A percentile compares a stretch with the other conserved stretches of the same genome.
Evolutionary conservation across 2,329 filamentous ascomycete species (phyloP).

Genomic region (Ramichloridium luteum): DNA sequence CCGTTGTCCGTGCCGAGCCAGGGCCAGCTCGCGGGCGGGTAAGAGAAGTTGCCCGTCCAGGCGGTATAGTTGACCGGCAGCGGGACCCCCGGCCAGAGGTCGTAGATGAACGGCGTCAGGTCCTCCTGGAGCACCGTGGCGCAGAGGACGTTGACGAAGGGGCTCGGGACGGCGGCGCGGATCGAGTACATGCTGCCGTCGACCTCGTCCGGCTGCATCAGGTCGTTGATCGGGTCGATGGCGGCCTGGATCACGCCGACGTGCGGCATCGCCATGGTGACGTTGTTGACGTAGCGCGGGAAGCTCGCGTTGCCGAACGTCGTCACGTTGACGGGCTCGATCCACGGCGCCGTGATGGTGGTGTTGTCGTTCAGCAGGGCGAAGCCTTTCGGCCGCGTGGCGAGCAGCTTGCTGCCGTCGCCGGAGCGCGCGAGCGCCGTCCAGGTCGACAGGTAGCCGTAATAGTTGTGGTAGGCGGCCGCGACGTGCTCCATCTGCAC

Average conservation of each 20-base stretch:
- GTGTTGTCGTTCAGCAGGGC: constrained; percentile 61
- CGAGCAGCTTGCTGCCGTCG: constrained; percentile 33
- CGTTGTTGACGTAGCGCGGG: constrained; percentile 51
- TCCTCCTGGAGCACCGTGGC: constrained; percentile 50
- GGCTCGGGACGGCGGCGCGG: constrained; percentile 56
- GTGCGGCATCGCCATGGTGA: constrained; percentile 68
- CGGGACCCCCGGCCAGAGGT: constrained; percentile 46
- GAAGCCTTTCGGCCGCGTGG: constrained; percentile 44
- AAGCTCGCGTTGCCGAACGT: constrained; percentile 35
- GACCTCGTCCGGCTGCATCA: constrained; percentile 53
- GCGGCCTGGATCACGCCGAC: constrained; percentile 55
- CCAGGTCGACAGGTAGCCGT: constrained; percentile 24
- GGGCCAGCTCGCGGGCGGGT: constrained; percentile 13
- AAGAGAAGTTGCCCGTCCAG: constrained; percentile 7
- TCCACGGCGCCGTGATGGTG: constrained; percentile 57
- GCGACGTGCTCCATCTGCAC: constrained; percentile 58
- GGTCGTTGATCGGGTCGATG: constrained; percentile 46
- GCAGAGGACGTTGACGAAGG: constrained; percentile 60
- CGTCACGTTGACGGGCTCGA: constrained; percentile 44
- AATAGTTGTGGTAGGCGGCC: constrained; percentile 59
- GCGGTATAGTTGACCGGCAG: constrained; percentile 8
- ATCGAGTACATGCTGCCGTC: constrained; percentile 57
- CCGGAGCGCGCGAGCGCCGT: constrained; percentile 32
- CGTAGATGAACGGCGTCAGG: constrained; percentile 53
- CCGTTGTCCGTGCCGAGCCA: too few species aligned